A percentile compares a stretch with the other conserved stretches of the same genome.
These are phyloP conservation scores for Imleria badia DNA, from an alignment of 768 basidiomycete genomes.

Conservation along the genomic window DNA sequence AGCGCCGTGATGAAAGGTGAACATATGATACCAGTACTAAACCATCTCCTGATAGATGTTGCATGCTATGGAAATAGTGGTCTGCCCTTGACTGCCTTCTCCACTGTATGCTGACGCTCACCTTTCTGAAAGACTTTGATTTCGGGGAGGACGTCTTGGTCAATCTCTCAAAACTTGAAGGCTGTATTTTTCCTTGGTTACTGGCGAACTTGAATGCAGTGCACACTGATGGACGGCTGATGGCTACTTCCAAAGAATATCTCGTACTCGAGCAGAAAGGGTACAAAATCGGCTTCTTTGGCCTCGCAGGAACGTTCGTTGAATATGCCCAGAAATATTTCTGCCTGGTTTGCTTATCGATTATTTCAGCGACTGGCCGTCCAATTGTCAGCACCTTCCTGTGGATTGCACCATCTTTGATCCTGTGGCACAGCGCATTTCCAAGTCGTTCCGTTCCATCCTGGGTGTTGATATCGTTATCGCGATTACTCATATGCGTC, in stretches of 20 bases:
- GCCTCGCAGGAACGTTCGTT: slow-evolving; percentile 13
- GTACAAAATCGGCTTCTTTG: slow-evolving; percentile 4
- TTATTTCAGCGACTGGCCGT: neutral
- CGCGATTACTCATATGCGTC: slow-evolving; percentile 13
- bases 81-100: neutral
- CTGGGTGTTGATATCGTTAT: slow-evolving; percentile 3
- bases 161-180: slow-evolving; percentile 4
- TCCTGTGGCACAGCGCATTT: slow-evolving; percentile 6
- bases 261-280: slow-evolving; percentile 5
- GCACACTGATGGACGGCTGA: neutral
- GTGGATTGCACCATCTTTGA: slow-evolving; percentile 4
- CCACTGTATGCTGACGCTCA: neutral
- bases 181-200: slow-evolving; percentile 11
- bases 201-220: slow-evolving; percentile 11
- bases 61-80: slow-evolving; percentile 9
- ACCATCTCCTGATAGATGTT: slow-evolving; percentile 11
- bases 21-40: slow-evolving; percentile 5
- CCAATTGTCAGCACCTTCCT: slow-evolving; percentile 9
- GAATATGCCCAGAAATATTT: neutral
- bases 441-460: neutral
- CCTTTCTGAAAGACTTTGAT: neutral
- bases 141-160: slow-evolving; percentile 7
- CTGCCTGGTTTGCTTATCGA: neutral
- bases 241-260: slow-evolving; percentile 7
- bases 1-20: slow-evolving; percentile 7